Percentiles rank a stretch among this genome's conserved stretches.
Evolutionary conservation across 2,329 filamentous ascomycete species (phyloP).

Genomic region (Aspergillus arachidicola): DNA sequence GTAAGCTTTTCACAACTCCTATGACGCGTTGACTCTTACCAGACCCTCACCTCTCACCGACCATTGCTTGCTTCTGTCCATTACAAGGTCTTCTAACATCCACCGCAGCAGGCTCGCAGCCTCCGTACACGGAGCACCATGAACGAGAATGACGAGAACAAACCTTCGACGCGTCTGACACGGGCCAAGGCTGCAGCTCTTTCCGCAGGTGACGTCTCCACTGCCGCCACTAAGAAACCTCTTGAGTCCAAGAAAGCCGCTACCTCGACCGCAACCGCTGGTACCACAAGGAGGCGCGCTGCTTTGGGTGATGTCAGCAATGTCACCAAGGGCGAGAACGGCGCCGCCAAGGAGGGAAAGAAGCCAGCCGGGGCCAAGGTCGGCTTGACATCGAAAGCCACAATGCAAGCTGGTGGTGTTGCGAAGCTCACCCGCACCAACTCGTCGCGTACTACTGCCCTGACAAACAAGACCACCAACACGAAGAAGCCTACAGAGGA

Average conservation of each 20-base stretch:
- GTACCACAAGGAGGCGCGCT: constrained; percentile 71
- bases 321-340: constrained; percentile 70
- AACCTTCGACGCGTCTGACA: constrained; percentile 77
- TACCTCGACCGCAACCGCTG: constrained; percentile 46
- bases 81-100: constrained; percentile 39
- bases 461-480: constrained; percentile 65
- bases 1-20: constrained; percentile 47
- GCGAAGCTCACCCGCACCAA: constrained; percentile 68
- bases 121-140: constrained; percentile 74
- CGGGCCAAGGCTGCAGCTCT: constrained; percentile 85
- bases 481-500: constrained; percentile 67
- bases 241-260: constrained; percentile 71
- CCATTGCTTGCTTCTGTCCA: constrained; percentile 4
- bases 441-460: constrained; percentile 62
- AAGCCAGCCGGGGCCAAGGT: constrained; percentile 67
- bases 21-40: constrained; percentile 18
- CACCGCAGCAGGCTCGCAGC: constrained; percentile 63
- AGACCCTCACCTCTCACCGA: constrained; percentile 5
- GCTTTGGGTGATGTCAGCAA: constrained; percentile 96
- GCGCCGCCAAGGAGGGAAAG: constrained; percentile 67
- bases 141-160: constrained; percentile 96
- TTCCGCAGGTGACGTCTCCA: constrained; percentile 51
- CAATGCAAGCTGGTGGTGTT: constrained; percentile 75
- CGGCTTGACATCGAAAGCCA: constrained; percentile 76
- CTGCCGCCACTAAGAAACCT: constrained; percentile 64